Percentiles rank a stretch among this genome's conserved stretches.
phyloP scores from a whole-genome alignment of 306 rosid genomes.

The Cicer cuneatum region DNA sequence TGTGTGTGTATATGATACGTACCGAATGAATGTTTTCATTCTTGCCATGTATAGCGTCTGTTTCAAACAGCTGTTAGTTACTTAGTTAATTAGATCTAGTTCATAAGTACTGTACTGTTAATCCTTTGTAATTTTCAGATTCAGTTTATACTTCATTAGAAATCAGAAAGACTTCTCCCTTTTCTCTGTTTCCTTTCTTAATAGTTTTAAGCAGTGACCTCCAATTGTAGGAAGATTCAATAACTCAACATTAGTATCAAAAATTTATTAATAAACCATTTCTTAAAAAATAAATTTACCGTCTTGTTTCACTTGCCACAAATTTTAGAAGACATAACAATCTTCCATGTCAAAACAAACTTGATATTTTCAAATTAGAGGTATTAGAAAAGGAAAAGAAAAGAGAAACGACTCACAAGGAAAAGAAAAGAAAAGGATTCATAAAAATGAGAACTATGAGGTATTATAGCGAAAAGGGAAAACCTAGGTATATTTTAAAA shows the following conservation, averaged over 20 bases:
- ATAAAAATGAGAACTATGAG: not conserved
- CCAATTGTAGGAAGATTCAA: slow-evolving; percentile 5
- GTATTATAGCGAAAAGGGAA: not conserved
- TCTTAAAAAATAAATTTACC: not conserved
- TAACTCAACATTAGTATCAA: not conserved
- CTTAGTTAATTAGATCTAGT: not conserved
- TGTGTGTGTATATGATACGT: not conserved
- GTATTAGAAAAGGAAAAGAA: too few relatives aligned
- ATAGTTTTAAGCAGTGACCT: not conserved
- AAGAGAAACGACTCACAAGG: too few relatives aligned
- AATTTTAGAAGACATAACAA: not conserved
- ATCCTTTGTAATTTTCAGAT: not conserved
- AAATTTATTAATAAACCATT: not conserved
- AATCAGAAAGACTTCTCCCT: not conserved
- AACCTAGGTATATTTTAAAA: not conserved
- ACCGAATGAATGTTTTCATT: not conserved
- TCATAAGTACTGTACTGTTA: not conserved
- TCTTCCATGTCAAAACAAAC: not conserved
- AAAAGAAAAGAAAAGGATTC: not conserved
- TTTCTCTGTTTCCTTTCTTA: not conserved
- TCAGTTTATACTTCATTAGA: not conserved
- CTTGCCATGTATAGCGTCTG: not conserved
- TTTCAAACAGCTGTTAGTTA: not conserved
- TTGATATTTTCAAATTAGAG: too few relatives aligned
- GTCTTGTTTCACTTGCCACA: not conserved